A percentile compares a stretch with the other conserved stretches of the same genome.
Conservation (phyloP, 164 flowering plant genomes). For the Malania oleifera region DNA sequence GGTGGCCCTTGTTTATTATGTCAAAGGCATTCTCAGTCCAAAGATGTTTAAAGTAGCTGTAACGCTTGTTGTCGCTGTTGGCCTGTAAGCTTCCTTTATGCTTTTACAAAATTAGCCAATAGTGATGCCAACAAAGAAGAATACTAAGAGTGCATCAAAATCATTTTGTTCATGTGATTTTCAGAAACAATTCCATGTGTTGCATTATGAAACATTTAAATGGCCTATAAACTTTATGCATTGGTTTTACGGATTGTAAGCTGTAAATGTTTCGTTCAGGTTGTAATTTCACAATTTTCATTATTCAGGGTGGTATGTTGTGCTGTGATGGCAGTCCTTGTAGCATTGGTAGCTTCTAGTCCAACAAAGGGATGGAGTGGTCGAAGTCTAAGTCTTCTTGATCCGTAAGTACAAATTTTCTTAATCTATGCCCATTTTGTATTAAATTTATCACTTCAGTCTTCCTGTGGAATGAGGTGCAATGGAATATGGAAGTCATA, state of each 20-base stretch:
- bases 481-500: not conserved
- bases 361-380: constrained; percentile 99
- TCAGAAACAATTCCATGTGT: not conserved
- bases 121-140: not conserved
- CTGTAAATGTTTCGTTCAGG: not conserved
- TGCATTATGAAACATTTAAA: constrained; percentile 1
- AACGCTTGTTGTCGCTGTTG: constrained; percentile 80
- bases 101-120: not conserved
- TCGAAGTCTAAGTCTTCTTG: constrained; percentile 93
- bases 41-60: constrained; percentile 96
- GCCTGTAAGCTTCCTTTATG: constrained; percentile 61
- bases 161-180: not conserved
- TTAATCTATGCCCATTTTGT: not conserved
- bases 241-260: constrained; percentile 1
- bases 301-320: constrained; percentile 70
- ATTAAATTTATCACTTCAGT: not conserved
- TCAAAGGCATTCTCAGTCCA: constrained; percentile 89
- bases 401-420: constrained; percentile 65
- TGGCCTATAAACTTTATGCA: not conserved
- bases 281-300: not conserved
- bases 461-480: too few relatives aligned
- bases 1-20: constrained; percentile 91
- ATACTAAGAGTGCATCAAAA: too few relatives aligned
- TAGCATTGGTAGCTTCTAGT: constrained; percentile 95
- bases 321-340: constrained; percentile 72